These are phyloP conservation scores for Circinella umbellata DNA, from an alignment of 371 early-diverging fungal genomes.

Conservation along the genomic window DNA sequence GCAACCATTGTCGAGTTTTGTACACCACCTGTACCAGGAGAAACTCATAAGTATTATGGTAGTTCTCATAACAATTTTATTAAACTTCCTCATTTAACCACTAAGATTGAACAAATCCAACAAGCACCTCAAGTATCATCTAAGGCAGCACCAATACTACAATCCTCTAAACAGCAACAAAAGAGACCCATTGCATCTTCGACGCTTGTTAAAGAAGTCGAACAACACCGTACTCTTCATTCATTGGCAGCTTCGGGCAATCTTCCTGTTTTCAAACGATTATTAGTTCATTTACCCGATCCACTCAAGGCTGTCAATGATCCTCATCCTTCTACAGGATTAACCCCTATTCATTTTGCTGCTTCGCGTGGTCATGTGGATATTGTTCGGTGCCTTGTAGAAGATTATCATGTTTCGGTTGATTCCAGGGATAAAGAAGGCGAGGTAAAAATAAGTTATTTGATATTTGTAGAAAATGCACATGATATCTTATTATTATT, in stretches of 20 bases:
- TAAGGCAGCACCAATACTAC: too few species aligned
- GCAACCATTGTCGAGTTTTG: slow-evolving; percentile 54
- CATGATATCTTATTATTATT: background rate
- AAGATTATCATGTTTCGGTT: slow-evolving; percentile 66
- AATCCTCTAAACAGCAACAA: background rate
- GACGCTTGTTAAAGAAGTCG: slow-evolving; percentile 17
- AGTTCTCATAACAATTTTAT: slow-evolving; percentile 60
- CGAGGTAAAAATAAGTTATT: slow-evolving; percentile 55
- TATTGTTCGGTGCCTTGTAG: slow-evolving; percentile 68
- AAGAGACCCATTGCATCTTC: background rate
- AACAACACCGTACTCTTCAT: slow-evolving; percentile 29
- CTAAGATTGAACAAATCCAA: background rate
- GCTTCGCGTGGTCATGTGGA: slow-evolving; percentile 74
- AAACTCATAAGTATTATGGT: slow-evolving; percentile 71
- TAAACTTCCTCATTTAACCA: slow-evolving; percentile 41
- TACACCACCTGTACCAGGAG: slow-evolving; percentile 69
- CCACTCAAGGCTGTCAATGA: slow-evolving; percentile 52
- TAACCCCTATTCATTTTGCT: slow-evolving; percentile 74
- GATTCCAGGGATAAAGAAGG: slow-evolving; percentile 74
- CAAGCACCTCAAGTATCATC: background rate
- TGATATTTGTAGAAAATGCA: too few species aligned
- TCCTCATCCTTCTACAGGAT: slow-evolving; percentile 62
- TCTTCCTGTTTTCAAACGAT: slow-evolving; percentile 38
- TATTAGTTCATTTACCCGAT: slow-evolving; percentile 34
- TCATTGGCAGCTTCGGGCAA: slow-evolving; percentile 48